These are phyloP conservation scores for Lodderomyces orthopsilosis DNA, from an alignment of 1,139 yeast genomes.

Conservation along the genomic window DNA sequence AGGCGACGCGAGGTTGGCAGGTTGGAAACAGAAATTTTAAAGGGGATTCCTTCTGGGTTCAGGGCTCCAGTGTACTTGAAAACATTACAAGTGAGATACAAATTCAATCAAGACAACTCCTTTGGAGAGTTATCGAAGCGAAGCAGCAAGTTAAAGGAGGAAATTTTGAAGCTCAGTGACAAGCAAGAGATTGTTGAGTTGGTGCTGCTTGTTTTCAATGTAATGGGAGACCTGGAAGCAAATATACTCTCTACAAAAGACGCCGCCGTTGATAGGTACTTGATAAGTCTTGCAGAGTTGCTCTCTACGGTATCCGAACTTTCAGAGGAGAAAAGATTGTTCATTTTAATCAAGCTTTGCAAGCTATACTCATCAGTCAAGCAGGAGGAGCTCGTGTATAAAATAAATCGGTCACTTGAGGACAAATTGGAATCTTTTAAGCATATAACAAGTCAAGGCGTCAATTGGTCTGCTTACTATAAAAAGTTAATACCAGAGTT, in stretches of 20 bases:
- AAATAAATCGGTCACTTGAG: conserved; percentile 37
- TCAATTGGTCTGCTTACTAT: conserved; percentile 26
- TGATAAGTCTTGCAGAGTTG: neutral
- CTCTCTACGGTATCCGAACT: conserved; percentile 11
- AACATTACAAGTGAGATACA: conserved; percentile 31
- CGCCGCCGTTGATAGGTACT: neutral
- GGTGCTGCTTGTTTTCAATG: neutral
- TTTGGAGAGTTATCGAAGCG: conserved; percentile 29
- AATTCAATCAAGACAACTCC: conserved; percentile 27
- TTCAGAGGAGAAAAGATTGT: conserved; percentile 30
- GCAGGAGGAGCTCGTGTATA: conserved; percentile 39
- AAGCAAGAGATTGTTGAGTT: conserved; percentile 1
- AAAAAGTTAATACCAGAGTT: conserved; percentile 24
- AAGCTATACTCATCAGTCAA: conserved; percentile 26
- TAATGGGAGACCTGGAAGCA: neutral
- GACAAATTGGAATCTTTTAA: conserved; percentile 28
- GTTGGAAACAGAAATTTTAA: conserved; percentile 26
- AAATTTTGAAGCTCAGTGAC: conserved; percentile 3
- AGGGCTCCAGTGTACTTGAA: conserved; percentile 34
- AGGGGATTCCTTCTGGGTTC: conserved; percentile 34
- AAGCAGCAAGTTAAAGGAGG: conserved; percentile 11
- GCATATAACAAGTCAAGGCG: conserved; percentile 41
- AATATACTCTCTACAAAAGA: neutral
- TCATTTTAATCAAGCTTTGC: conserved; percentile 34
- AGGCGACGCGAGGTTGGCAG: conserved; percentile 18